Evolutionary conservation across 1,139 yeast species (phyloP), one percentile per base, ranked within the genome.

Genomic region (Magnusiomyces fungicola): DNA sequence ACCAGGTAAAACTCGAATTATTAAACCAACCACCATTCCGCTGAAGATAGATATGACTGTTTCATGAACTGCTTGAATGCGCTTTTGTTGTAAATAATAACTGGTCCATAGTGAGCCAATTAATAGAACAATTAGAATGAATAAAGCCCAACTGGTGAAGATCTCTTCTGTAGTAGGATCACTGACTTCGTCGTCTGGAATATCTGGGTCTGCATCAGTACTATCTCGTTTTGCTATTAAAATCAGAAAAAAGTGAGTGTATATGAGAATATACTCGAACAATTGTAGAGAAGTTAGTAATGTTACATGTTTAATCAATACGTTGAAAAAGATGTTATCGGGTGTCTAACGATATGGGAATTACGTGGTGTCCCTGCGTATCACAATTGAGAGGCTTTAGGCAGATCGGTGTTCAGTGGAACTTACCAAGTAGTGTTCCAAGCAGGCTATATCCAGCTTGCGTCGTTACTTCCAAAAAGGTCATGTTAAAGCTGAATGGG

Each of bases 161-260:
- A 92, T 89, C 66, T 92, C 98, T 60, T 92, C 96, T 1, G 94
- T 82, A n/a, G 89, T 86, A 0, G 97, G 97, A 61, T 87, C 88
- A n/a, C 82, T 75, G 32, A 78, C 81, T 46, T 78, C 82, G 49
- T 78, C 85, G 51, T 78, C 86, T 1, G 68, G 68, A 32, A 63
- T 58, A 44, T 63, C 69, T 5, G 67, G 63, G 53, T 68, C 71
- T 0, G 71, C 71, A 53, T 68, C 71, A 3, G 71, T 68, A 42
- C 66, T 61, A 47, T 67, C 71, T 14, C 70, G 62, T 38, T 55
- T 54, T 19, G 53, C 52, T 45, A 54, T 10, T 39, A 22, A 43
- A 18, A 42, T n/a, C 21, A 36, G 34, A 40, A n/a, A 40, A 42
- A 14, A 14, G 4, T 10, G 16, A 24, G 21, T 27, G 39, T n/a